Evolutionary conservation across 2,329 filamentous ascomycete species (phyloP).

Genomic region (Colletotrichum falcatum): DNA sequence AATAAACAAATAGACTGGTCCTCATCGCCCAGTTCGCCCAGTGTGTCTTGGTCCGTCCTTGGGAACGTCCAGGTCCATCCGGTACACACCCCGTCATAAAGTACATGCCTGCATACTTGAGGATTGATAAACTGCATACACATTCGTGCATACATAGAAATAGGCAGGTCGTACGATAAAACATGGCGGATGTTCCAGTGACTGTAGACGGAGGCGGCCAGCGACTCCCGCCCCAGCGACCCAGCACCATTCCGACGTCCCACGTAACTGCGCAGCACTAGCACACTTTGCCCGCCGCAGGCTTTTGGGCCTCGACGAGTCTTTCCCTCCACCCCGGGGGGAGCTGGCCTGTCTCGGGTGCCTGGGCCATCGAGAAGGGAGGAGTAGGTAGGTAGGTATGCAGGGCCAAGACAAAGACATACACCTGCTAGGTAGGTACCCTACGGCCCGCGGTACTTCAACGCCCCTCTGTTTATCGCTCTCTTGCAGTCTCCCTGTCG

Average conservation of each 20-base stretch:
- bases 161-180: no score
- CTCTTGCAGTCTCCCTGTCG: background rate
- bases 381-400: no score
- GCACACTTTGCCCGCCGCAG: constrained; percentile 27
- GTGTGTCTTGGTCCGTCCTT: background rate
- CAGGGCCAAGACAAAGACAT: no score
- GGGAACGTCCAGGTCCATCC: background rate
- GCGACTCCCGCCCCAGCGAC: background rate
- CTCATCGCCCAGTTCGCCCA: background rate
- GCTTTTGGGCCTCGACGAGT: constrained; percentile 30
- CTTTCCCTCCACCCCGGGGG: constrained; percentile 30
- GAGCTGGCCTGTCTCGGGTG: constrained; percentile 20
- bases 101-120: no score
- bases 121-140: no score
- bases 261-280: constrained; percentile 40
- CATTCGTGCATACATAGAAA: no score
- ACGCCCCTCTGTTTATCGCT: background rate
- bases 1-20: background rate
- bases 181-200: background rate
- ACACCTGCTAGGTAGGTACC: background rate
- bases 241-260: constrained; percentile 12
- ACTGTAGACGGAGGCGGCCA: background rate
- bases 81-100: background rate
- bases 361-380: background rate
- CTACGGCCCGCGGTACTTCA: background rate